Evolutionary conservation across 768 basidiomycete genomes (phyloP).

Genomic region (Amanita pallidorosea): DNA sequence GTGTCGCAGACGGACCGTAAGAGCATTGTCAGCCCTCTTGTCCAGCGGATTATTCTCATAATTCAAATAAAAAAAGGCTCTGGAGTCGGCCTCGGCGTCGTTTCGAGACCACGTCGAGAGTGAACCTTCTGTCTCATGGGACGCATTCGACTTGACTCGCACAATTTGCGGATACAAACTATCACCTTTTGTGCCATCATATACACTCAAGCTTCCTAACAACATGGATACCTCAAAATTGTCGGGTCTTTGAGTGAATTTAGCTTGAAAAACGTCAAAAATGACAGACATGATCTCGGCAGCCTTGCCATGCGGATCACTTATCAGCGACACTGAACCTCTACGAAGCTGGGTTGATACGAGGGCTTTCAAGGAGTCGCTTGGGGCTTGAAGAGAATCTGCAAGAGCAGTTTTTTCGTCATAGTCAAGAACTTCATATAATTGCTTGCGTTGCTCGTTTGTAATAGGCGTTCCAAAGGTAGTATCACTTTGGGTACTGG

Average conservation of each 20-base stretch:
- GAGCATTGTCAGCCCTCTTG: constrained; percentile 80
- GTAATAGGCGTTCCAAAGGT: constrained; percentile 65
- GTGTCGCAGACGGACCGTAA: constrained; percentile 84
- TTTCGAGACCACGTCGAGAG: constrained; percentile 8
- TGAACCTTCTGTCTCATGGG: constrained; percentile 4
- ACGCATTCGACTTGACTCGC: constrained; percentile 36
- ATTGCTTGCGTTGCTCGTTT: constrained; percentile 80
- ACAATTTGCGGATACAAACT: constrained; percentile 89
- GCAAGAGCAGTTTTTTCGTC: constrained; percentile 76
- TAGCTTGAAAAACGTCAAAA: constrained; percentile 80
- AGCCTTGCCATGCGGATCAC: constrained; percentile 52
- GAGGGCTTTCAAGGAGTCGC: constrained; percentile 71
- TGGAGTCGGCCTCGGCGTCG: constrained; percentile 17
- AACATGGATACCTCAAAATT: constrained; percentile 82
- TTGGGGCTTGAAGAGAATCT: constrained; percentile 58
- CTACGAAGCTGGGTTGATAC: constrained; percentile 71
- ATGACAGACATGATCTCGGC: constrained; percentile 77
- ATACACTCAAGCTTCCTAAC: constrained; percentile 77
- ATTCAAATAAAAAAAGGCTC: constrained; percentile 81
- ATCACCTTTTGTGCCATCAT: constrained; percentile 78
- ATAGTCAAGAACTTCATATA: constrained; percentile 86
- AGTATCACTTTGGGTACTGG: constrained; percentile 35
- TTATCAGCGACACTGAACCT: constrained; percentile 79
- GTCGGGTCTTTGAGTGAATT: constrained; percentile 74
- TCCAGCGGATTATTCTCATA: constrained; percentile 91